Percentiles rank a stretch among this genome's conserved stretches.
phyloP scores from a whole-genome alignment of 2,329 filamentous ascomycete genomes.

The Monosporascus sp. region DNA sequence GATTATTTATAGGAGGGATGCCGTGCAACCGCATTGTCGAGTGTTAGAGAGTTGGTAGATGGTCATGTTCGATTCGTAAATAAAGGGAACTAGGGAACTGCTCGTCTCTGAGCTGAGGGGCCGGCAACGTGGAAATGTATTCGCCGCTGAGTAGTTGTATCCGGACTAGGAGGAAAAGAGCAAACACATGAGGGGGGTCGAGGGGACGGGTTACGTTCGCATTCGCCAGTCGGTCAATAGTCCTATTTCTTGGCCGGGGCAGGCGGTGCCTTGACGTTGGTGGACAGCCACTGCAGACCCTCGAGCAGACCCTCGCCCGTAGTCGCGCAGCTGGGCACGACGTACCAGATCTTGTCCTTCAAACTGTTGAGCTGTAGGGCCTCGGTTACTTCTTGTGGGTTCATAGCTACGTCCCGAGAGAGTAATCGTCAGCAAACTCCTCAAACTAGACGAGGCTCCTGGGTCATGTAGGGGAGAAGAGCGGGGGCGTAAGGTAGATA shows the following conservation, averaged over 20 bases:
- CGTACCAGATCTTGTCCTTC: constrained; percentile 81
- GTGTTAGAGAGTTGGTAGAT: background rate
- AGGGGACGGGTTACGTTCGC: too few species aligned
- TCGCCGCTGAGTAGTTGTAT: too few species aligned
- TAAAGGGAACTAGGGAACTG: background rate
- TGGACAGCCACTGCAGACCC: constrained; percentile 77
- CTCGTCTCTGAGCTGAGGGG: background rate
- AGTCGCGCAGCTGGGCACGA: constrained; percentile 77
- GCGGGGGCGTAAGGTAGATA: background rate
- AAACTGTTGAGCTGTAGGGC: constrained; percentile 70
- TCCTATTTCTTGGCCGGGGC: constrained; percentile 50
- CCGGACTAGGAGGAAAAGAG: too few species aligned
- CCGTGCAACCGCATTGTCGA: background rate
- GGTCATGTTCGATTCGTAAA: background rate
- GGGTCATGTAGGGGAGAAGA: too few species aligned
- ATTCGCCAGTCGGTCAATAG: constrained; percentile 5
- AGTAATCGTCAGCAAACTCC: background rate
- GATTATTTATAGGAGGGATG: background rate
- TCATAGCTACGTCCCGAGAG: constrained; percentile 58
- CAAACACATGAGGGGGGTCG: too few species aligned
- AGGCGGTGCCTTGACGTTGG: constrained; percentile 69
- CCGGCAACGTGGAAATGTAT: too few species aligned
- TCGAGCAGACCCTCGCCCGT: constrained; percentile 77
- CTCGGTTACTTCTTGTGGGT: constrained; percentile 73
- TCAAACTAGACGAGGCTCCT: too few species aligned